phyloP scores from a whole-genome alignment of 1,284 basidiomycete genomes.

The Filobasidium uniguttulatum region DNA sequence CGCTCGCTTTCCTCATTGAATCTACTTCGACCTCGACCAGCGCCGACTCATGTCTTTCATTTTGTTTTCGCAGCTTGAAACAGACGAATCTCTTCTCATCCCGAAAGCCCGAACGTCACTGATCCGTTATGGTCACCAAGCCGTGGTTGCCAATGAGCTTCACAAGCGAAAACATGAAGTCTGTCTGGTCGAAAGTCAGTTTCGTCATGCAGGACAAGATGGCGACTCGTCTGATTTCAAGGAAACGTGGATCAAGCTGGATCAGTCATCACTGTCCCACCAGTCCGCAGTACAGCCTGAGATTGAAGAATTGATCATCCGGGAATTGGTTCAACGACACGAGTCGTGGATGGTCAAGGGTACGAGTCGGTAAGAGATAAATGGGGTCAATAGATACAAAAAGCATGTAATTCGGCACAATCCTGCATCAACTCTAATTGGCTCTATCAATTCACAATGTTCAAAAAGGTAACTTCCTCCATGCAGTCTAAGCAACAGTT shows the following conservation, averaged over 20 bases:
- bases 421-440: too few relatives aligned
- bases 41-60: too few relatives aligned
- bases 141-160: constrained; percentile 92
- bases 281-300: constrained; percentile 36
- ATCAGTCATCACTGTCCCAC: constrained; percentile 37
- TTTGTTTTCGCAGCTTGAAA: constrained; percentile 62
- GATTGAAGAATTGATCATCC: constrained; percentile 85
- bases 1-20: background rate
- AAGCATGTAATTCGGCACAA: too few relatives aligned
- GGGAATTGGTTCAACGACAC: constrained; percentile 61
- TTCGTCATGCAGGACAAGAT: constrained; percentile 6
- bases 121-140: constrained; percentile 87
- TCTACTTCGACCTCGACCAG: background rate
- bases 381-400: too few relatives aligned
- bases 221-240: constrained; percentile 32
- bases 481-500: too few relatives aligned
- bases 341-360: constrained; percentile 56
- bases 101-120: constrained; percentile 82
- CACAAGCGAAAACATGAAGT: constrained; percentile 80
- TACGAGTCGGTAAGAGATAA: too few relatives aligned
- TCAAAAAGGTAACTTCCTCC: too few relatives aligned
- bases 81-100: constrained; percentile 65
- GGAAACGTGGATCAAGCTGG: constrained; percentile 63
- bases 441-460: too few relatives aligned
- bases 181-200: constrained; percentile 54